Conservation (phyloP, 129 eudicot genomes). For the Helichrysum umbraculigerum region DNA sequence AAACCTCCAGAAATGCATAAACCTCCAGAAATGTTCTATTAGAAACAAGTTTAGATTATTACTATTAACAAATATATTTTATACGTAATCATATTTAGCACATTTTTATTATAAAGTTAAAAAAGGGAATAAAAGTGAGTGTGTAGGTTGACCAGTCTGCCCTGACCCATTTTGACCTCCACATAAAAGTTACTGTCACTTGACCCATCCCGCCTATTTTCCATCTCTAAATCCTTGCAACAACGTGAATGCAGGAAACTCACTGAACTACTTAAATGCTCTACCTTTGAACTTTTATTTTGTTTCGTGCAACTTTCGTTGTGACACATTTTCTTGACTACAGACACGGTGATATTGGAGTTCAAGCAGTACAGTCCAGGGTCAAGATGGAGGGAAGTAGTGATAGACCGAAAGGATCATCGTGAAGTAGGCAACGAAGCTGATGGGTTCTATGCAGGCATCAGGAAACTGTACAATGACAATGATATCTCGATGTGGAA, state of each 20-base stretch:
- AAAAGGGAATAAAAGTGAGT: neutral
- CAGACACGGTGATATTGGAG: conserved; percentile 65
- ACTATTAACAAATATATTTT: too few relatives aligned
- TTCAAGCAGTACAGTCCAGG: conserved; percentile 71
- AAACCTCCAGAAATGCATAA: neutral
- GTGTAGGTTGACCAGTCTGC: neutral
- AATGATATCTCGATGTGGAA: conserved; percentile 74
- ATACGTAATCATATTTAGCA: neutral
- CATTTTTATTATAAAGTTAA: neutral
- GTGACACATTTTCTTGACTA: conserved; percentile 7
- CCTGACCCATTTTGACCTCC: neutral
- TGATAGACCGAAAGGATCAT: conserved; percentile 61
- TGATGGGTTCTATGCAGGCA: conserved; percentile 86
- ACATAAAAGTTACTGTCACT: neutral
- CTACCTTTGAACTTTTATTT: neutral
- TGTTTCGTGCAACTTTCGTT: neutral
- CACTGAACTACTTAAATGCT: neutral
- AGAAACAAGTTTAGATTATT: neutral
- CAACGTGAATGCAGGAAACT: neutral
- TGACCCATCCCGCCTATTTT: neutral
- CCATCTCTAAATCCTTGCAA: neutral
- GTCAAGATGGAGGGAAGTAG: conserved; percentile 72
- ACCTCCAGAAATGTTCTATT: neutral
- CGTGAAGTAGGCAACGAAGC: conserved; percentile 69
- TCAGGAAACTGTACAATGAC: conserved; percentile 55